phyloP scores from a whole-genome alignment of 192 early-diverging fungal genomes.

The Lobosporangium transversale region DNA sequence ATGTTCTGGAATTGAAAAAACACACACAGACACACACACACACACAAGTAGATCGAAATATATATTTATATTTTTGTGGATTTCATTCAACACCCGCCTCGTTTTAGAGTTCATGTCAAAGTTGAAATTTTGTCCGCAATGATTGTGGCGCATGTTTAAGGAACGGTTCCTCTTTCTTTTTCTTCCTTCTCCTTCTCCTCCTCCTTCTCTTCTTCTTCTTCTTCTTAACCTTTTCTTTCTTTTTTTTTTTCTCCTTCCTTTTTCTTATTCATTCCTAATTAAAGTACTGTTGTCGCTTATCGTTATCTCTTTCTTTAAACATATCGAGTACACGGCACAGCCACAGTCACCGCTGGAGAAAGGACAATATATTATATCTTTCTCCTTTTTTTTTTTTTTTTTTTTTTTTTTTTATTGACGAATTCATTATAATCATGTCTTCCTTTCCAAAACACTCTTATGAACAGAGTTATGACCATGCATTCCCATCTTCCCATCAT shows the following conservation, averaged over 20 bases:
- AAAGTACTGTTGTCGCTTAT: too few species aligned
- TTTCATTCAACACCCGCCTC: neutral
- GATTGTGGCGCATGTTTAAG: too few species aligned
- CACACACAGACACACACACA: too few species aligned
- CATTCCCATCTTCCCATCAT: conserved; percentile 24
- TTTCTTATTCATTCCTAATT: neutral
- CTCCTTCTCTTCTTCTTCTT: conserved; percentile 3
- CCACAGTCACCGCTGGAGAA: too few species aligned
- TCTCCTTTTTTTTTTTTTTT: neutral
- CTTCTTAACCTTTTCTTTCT: neutral
- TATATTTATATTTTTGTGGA: neutral
- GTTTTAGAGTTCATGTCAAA: too few species aligned
- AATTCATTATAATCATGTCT: conserved; percentile 13
- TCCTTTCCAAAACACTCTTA: conserved; percentile 42
- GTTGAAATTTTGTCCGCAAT: too few species aligned
- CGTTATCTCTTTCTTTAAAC: too few species aligned
- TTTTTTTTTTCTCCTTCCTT: neutral
- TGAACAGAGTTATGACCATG: conserved; percentile 28
- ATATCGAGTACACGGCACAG: too few species aligned
- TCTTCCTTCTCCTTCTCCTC: neutral
- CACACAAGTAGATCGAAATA: too few species aligned
- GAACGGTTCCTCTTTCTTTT: neutral
- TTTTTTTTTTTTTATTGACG: neutral
- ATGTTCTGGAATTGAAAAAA: too few species aligned
- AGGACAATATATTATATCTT: neutral